Evolutionary conservation across 371 early-diverging fungal species (phyloP).

Genomic region (Mortierella sp.): DNA sequence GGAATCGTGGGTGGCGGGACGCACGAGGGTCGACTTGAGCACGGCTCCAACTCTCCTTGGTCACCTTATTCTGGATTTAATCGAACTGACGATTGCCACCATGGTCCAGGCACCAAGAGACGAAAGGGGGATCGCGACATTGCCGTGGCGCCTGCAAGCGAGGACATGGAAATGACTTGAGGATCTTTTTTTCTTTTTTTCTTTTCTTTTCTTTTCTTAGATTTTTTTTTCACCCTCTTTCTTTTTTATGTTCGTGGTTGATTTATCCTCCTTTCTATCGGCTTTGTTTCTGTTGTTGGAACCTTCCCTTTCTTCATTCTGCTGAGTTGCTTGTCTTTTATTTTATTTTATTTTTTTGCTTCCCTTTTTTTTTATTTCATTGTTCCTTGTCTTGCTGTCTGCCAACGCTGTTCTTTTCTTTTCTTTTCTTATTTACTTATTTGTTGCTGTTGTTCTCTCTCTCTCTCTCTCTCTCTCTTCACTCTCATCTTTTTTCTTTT

Average conservation of each 20-base stretch:
- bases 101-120: conserved; percentile 24
- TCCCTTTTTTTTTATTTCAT: conserved; percentile 20
- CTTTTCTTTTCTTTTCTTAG: background rate
- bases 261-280: too few relatives aligned
- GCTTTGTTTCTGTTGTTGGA: conserved; percentile 12
- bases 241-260: conserved; percentile 36
- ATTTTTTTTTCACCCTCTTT: too few relatives aligned
- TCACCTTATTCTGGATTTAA: too few relatives aligned
- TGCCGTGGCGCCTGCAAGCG: background rate
- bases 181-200: conserved; percentile 4
- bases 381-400: conserved; percentile 16
- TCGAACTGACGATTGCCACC: background rate
- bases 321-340: conserved; percentile 27
- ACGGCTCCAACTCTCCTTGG: too few relatives aligned
- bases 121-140: conserved; percentile 20
- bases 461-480: background rate
- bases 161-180: conserved; percentile 27
- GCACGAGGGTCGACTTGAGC: too few relatives aligned
- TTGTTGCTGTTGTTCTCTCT: conserved; percentile 9
- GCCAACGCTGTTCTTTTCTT: conserved; percentile 10
- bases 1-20: too few relatives aligned
- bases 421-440: conserved; percentile 34
- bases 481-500: background rate
- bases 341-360: conserved; percentile 10
- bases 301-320: background rate